Conservation (phyloP, 371 early-diverging fungal genomes). For the Dinochytrium kinnereticum region DNA sequence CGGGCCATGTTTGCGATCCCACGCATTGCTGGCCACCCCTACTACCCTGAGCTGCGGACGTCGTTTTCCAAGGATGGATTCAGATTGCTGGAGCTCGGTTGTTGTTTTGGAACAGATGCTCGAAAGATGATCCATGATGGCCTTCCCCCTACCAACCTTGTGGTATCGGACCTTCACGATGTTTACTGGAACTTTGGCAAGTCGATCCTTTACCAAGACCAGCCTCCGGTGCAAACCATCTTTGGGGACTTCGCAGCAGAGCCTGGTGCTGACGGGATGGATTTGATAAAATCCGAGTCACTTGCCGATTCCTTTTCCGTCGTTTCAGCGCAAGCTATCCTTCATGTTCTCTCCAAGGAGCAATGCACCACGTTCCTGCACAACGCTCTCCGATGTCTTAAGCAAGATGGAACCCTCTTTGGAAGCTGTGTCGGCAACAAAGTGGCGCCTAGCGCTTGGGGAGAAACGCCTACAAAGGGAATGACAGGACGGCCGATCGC, state of each 20-base stretch:
- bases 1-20: conserved; percentile 24
- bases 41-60: conserved; percentile 8
- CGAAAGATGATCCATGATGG: conserved; percentile 35
- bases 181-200: conserved; percentile 34
- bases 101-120: conserved; percentile 40
- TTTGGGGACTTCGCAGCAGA: conserved; percentile 21
- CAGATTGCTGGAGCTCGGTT: conserved; percentile 32
- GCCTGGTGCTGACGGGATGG: not conserved
- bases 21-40: conserved; percentile 23
- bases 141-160: conserved; percentile 15
- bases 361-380: not conserved
- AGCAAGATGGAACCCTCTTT: not conserved
- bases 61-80: not conserved
- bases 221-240: not conserved
- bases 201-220: conserved; percentile 21
- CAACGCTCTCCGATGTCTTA: not conserved
- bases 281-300: not conserved
- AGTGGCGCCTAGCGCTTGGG: not conserved
- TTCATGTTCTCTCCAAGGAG: conserved; percentile 18
- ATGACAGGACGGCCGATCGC: not conserved
- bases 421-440: not conserved
- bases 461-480: not conserved
- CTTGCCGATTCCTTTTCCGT: not conserved
- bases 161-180: conserved; percentile 25
- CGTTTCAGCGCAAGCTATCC: conserved; percentile 24